Percentiles rank a stretch among this genome's conserved stretches.
phyloP scores from a whole-genome alignment of 495 filamentous ascomycete genomes.

The Hapsidospora chrysogenum region DNA sequence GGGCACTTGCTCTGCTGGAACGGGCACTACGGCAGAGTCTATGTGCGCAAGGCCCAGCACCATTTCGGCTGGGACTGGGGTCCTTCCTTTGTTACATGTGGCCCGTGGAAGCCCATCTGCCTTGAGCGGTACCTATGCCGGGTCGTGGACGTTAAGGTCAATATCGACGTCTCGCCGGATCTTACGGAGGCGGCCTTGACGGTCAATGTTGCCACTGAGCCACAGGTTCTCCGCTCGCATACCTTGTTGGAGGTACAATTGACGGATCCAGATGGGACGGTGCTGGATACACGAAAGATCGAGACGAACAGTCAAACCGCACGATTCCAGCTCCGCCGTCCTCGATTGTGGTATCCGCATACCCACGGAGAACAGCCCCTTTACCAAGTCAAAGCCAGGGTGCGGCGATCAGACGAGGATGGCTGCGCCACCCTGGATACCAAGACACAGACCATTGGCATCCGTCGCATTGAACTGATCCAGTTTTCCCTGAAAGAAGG shows the following conservation, averaged over 20 bases:
- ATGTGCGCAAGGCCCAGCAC: constrained; percentile 52
- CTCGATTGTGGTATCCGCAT: constrained; percentile 57
- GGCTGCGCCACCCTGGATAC: constrained; percentile 8
- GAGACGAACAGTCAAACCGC: too few relatives aligned
- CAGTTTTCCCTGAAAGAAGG: constrained; percentile 42
- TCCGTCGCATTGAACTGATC: constrained; percentile 44
- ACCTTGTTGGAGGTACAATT: constrained; percentile 25
- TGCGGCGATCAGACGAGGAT: constrained; percentile 14
- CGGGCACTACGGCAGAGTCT: constrained; percentile 40
- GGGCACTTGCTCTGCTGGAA: constrained; percentile 27
- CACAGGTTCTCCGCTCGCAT: constrained; percentile 28
- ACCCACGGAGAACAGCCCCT: constrained; percentile 50
- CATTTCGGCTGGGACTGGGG: constrained; percentile 84
- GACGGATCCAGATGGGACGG: constrained; percentile 23
- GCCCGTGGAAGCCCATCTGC: constrained; percentile 51
- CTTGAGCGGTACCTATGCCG: constrained; percentile 37
- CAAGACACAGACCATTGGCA: constrained; percentile 44
- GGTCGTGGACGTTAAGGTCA: constrained; percentile 39
- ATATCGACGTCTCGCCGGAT: constrained; percentile 25
- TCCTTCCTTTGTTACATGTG: constrained; percentile 51
- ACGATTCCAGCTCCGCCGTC: too few relatives aligned
- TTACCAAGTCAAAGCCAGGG: constrained; percentile 37
- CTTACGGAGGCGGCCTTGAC: too few relatives aligned
- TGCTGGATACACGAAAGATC: constrained; percentile 27
- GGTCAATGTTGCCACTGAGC: constrained; percentile 31